These are phyloP conservation scores for Rhododendron molle DNA, from an alignment of 148 eudicot species.

Conservation along the genomic window DNA sequence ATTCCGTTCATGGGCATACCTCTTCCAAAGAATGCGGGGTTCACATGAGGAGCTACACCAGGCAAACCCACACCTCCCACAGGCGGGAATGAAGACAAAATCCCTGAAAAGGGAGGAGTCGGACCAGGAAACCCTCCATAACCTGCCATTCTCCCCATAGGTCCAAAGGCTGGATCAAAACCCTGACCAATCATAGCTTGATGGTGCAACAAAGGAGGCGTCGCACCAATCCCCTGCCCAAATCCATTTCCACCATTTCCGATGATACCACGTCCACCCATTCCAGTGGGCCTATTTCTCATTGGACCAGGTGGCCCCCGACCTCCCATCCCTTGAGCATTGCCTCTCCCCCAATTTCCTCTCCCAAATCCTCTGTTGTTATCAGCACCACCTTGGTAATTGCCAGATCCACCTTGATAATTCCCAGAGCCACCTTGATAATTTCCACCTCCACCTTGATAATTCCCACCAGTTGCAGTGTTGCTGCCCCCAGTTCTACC, in stretches of 20 bases:
- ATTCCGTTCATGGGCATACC: slow-evolving; percentile 56
- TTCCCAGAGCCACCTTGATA: background rate
- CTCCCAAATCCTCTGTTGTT: slow-evolving; percentile 42
- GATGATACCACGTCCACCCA: slow-evolving; percentile 64
- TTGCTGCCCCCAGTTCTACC: slow-evolving; percentile 35
- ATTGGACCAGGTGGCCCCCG: slow-evolving; percentile 61
- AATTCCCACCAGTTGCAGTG: slow-evolving; percentile 27
- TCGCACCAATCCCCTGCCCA: slow-evolving; percentile 61
- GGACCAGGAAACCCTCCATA: slow-evolving; percentile 67
- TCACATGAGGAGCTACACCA: slow-evolving; percentile 88
- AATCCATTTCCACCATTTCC: slow-evolving; percentile 71
- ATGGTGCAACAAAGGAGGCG: slow-evolving; percentile 70
- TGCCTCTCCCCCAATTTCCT: slow-evolving; percentile 86
- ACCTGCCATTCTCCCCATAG: slow-evolving; percentile 76
- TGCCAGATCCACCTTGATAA: slow-evolving; percentile 15
- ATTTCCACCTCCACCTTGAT: slow-evolving; percentile 14
- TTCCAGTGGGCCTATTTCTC: slow-evolving; percentile 51
- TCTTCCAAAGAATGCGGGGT: slow-evolving; percentile 82
- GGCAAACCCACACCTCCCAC: slow-evolving; percentile 71
- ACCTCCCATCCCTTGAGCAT: slow-evolving; percentile 57
- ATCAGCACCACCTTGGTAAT: slow-evolving; percentile 42
- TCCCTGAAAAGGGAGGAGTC: slow-evolving; percentile 60
- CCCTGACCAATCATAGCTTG: slow-evolving; percentile 90
- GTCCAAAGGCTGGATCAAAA: slow-evolving; percentile 80
- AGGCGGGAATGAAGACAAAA: slow-evolving; percentile 69